phyloP scores from a whole-genome alignment of 768 basidiomycete genomes.

The Agaricus blazei region DNA sequence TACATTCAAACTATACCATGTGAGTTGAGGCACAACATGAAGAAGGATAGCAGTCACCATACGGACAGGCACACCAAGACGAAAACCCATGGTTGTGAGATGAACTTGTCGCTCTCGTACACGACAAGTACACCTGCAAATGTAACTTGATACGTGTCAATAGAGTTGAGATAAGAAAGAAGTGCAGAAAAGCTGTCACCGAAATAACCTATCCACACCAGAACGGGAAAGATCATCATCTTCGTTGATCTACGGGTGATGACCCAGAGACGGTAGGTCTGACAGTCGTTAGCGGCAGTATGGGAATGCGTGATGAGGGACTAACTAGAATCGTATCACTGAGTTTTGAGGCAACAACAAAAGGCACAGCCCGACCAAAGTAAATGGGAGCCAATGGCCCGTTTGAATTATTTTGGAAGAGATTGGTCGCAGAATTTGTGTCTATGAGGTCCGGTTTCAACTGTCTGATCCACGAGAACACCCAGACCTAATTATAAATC shows the following conservation, averaged over 20 bases:
- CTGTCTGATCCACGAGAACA: neutral
- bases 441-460: neutral
- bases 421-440: neutral
- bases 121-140: neutral
- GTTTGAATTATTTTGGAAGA: neutral
- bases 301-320: neutral
- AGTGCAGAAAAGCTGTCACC: neutral
- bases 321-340: constrained; percentile 3
- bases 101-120: neutral
- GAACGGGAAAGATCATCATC: neutral
- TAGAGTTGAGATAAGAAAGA: neutral
- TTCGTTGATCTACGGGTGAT: neutral
- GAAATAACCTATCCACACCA: constrained; percentile 1
- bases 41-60: neutral
- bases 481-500: neutral
- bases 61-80: neutral
- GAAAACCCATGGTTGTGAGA: neutral
- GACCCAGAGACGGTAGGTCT: constrained; percentile 1
- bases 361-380: neutral
- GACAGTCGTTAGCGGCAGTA: neutral
- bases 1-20: neutral
- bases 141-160: neutral
- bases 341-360: neutral
- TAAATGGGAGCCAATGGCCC: neutral
- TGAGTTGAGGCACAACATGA: neutral